Conservation (phyloP, 2,329 filamentous ascomycete species). For the Metarhizium anisopliae region DNA sequence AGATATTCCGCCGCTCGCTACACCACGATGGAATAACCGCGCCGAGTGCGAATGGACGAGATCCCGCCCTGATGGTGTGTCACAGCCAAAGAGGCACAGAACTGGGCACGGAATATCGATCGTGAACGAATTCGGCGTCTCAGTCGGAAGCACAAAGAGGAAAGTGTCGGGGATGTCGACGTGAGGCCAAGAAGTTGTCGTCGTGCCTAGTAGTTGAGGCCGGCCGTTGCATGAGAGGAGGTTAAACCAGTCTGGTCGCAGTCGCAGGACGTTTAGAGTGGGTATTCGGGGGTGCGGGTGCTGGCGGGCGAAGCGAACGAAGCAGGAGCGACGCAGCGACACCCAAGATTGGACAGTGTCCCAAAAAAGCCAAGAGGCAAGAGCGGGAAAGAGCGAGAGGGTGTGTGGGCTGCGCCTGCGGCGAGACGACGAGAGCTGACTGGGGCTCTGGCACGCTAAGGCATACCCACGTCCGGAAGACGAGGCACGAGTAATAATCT, state of each 20-base stretch:
- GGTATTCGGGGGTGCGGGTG: constrained; percentile 3
- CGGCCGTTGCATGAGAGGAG: not conserved
- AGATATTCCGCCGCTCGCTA: not conserved
- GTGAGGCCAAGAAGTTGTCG: not conserved
- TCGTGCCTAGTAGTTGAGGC: not conserved
- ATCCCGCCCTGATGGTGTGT: not conserved
- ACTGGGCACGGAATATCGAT: not conserved
- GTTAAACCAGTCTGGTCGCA: not conserved
- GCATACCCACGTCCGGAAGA: not conserved
- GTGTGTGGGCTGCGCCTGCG: not conserved
- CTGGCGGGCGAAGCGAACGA: not conserved
- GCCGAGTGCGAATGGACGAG: not conserved
- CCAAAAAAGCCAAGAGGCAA: not conserved
- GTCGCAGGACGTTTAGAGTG: constrained; percentile 4
- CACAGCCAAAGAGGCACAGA: constrained; percentile 1
- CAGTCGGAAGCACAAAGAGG: not conserved
- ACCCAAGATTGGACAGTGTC: not conserved
- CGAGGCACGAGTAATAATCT: not conserved
- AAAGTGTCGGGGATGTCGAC: not conserved
- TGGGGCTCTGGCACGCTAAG: not conserved
- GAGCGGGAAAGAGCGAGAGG: not conserved
- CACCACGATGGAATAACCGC: not conserved
- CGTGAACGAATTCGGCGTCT: not conserved
- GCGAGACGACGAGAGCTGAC: not conserved
- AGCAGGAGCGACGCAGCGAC: not conserved